Conservation (phyloP, 2,329 filamentous ascomycete genomes). For the Colletotrichum theobromicola region DNA sequence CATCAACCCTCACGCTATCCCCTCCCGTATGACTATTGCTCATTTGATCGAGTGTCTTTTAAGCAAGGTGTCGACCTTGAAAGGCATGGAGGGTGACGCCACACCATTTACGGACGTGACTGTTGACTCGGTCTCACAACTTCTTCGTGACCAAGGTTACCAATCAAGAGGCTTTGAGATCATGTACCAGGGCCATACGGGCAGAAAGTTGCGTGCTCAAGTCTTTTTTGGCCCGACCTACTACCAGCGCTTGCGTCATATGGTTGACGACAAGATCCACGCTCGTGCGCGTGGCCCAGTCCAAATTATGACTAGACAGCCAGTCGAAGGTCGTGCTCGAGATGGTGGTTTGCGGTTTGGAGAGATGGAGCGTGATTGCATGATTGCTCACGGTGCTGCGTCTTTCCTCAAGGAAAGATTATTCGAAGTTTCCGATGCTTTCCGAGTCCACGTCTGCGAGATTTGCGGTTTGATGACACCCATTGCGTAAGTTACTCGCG, state of each 20-base stretch:
- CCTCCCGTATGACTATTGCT: slow-evolving; percentile 99
- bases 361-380: slow-evolving; percentile 99
- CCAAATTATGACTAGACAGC: slow-evolving; percentile 96
- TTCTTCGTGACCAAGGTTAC: slow-evolving; percentile 89
- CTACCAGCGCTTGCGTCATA: slow-evolving; percentile 97
- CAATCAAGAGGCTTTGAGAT: slow-evolving; percentile 97
- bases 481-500: slow-evolving; percentile 79
- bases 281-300: slow-evolving; percentile 96
- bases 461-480: slow-evolving; percentile 99
- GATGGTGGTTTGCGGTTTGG: slow-evolving; percentile 99
- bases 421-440: slow-evolving; percentile 97
- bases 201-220: slow-evolving; percentile 89
- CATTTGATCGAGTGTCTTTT: slow-evolving; percentile 99
- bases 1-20: slow-evolving; percentile 99
- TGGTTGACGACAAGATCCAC: slow-evolving; percentile 99
- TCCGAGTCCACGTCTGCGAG: slow-evolving; percentile 97
- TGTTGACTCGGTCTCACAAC: slow-evolving; percentile 87
- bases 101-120: slow-evolving; percentile 98
- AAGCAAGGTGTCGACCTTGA: slow-evolving; percentile 92
- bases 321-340: slow-evolving; percentile 96
- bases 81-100: slow-evolving; percentile 94
- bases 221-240: slow-evolving; percentile 98
- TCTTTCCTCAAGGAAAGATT: slow-evolving; percentile 97
- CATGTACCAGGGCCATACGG: slow-evolving; percentile 99
- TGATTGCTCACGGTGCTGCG: slow-evolving; percentile 99